Percentiles rank a stretch among this genome's conserved stretches.
Evolutionary conservation across 768 basidiomycete genomes (phyloP).

Genomic region (Gymnopilus junonius): DNA sequence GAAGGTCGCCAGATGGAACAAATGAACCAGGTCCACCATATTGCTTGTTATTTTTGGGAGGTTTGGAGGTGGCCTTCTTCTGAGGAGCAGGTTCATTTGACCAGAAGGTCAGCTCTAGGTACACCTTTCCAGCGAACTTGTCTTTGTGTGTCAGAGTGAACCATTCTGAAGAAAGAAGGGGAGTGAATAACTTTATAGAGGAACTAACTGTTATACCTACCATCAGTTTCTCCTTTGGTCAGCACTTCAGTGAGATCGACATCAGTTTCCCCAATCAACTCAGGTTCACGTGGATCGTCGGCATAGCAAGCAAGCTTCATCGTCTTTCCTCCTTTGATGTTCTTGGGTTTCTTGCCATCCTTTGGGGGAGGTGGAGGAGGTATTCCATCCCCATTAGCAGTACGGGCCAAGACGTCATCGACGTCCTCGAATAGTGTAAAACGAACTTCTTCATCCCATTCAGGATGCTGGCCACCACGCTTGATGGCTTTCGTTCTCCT

Average conservation of each 20-base stretch:
- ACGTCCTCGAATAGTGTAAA: conserved; percentile 86
- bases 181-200: background rate
- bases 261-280: conserved; percentile 89
- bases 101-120: conserved; percentile 96
- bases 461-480: conserved; percentile 96
- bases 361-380: conserved; percentile 79
- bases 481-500: conserved; percentile 92
- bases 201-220: conserved; percentile 48
- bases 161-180: conserved; percentile 74
- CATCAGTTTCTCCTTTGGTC: conserved; percentile 96
- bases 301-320: conserved; percentile 91
- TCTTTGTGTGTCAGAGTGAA: conserved; percentile 89
- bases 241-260: conserved; percentile 90
- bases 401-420: conserved; percentile 53
- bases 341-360: conserved; percentile 46
- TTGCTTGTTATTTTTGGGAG: conserved; percentile 55
- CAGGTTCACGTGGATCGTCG: conserved; percentile 94
- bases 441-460: conserved; percentile 98
- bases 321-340: conserved; percentile 70
- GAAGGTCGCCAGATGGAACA: conserved; percentile 51
- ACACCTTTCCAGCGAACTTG: conserved; percentile 94
- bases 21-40: conserved; percentile 85
- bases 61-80: conserved; percentile 60
- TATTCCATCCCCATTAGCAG: conserved; percentile 43
- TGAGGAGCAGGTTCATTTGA: conserved; percentile 86